Percentiles rank a stretch among this genome's conserved stretches.
These are phyloP conservation scores for Sesbania bispinosa DNA, from an alignment of 306 rosid genomes.

Conservation along the genomic window DNA sequence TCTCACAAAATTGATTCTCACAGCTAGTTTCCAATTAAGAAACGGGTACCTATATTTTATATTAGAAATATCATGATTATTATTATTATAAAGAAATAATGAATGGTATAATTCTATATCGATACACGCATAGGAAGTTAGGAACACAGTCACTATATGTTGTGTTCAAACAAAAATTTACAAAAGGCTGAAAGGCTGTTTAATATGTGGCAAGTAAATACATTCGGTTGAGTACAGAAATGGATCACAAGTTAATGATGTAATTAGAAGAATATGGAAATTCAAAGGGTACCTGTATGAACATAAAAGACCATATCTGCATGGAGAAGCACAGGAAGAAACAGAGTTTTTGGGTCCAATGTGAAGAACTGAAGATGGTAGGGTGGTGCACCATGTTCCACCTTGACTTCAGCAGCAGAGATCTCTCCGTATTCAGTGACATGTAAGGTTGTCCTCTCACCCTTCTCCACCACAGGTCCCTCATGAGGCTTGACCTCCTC, in stretches of 20 bases:
- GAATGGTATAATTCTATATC: neutral
- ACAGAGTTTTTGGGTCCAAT: constrained; percentile 75
- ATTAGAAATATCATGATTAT: neutral
- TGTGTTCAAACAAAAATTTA: too few species aligned
- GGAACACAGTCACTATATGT: neutral
- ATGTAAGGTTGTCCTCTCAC: constrained; percentile 42
- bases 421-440: constrained; percentile 58
- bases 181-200: neutral
- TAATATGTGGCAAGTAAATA: neutral
- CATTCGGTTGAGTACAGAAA: neutral
- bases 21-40: too few species aligned
- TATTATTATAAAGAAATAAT: neutral
- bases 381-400: constrained; percentile 40
- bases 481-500: neutral
- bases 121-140: neutral
- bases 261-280: neutral
- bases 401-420: constrained; percentile 49
- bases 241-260: too few species aligned
- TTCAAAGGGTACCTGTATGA: constrained; percentile 47
- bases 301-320: constrained; percentile 72
- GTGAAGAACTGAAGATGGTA: constrained; percentile 79
- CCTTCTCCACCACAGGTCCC: constrained; percentile 47
- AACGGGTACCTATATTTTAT: too few species aligned
- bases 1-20: too few species aligned
- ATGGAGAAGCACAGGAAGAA: constrained; percentile 88